A percentile compares a stretch with the other conserved stretches of the same genome.
These are phyloP conservation scores for Nyssa sinensis DNA, from an alignment of 148 eudicot genomes.

Conservation along the genomic window DNA sequence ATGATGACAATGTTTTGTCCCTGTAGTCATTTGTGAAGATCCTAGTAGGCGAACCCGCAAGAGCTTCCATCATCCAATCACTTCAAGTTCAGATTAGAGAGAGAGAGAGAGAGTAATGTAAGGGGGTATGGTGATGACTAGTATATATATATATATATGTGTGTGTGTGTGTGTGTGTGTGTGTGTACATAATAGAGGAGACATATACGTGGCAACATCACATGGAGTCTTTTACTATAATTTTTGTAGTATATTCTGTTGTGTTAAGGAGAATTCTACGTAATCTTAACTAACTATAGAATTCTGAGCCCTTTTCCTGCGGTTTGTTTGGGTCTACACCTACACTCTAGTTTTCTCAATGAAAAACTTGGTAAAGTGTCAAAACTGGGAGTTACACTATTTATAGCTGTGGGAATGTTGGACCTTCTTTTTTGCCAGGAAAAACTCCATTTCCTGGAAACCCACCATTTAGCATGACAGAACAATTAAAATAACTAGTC, in stretches of 20 bases:
- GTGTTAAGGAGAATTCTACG: not conserved
- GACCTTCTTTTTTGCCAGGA: too few species aligned
- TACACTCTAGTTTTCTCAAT: too few species aligned
- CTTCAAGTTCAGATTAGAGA: conserved; percentile 11
- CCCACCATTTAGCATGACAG: too few species aligned
- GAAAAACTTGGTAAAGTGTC: too few species aligned
- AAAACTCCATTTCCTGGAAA: too few species aligned
- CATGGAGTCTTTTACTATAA: not conserved
- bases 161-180: too few species aligned
- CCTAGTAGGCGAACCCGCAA: not conserved
- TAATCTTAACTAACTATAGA: not conserved
- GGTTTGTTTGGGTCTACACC: not conserved
- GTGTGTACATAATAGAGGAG: not conserved
- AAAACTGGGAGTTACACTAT: too few species aligned
- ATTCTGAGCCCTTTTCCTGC: not conserved
- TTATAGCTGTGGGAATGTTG: too few species aligned
- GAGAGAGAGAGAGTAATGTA: too few species aligned
- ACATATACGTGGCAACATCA: not conserved
- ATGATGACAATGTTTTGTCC: not conserved
- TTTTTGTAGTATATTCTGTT: not conserved
- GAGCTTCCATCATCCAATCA: conserved; percentile 2
- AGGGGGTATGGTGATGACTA: not conserved
- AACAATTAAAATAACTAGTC: too few species aligned
- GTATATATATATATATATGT: too few species aligned
- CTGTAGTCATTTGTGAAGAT: not conserved